These are phyloP conservation scores for Quambalaria eucalypti DNA, from an alignment of 1,284 basidiomycete species.

Conservation along the genomic window DNA sequence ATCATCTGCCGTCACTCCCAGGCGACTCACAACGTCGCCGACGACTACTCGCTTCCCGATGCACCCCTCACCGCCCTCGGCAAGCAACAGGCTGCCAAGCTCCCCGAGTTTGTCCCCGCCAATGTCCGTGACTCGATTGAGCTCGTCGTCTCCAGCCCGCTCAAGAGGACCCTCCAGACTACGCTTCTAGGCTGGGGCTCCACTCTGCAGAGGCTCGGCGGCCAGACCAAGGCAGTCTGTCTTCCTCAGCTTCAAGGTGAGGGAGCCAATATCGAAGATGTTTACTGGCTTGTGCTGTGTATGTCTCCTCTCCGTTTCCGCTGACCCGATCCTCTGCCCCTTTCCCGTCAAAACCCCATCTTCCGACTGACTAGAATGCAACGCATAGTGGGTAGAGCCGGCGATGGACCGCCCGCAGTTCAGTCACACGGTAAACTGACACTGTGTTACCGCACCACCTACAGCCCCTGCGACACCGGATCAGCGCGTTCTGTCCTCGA, in stretches of 20 bases:
- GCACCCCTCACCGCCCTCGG: conserved; percentile 42
- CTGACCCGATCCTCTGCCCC: too few species aligned
- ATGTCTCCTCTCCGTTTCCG: not conserved
- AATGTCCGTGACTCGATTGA: conserved; percentile 27
- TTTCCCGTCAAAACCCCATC: too few species aligned
- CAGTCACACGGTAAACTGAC: too few species aligned
- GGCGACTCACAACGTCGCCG: conserved; percentile 19
- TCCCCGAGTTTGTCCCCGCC: conserved; percentile 20
- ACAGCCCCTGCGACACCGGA: conserved; percentile 41
- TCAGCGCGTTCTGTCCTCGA: conserved; percentile 35
- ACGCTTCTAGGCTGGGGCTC: conserved; percentile 38
- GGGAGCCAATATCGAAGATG: not conserved
- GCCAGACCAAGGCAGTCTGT: conserved; percentile 23
- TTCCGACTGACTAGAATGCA: too few species aligned
- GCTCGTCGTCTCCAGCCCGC: conserved; percentile 32
- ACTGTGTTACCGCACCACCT: too few species aligned
- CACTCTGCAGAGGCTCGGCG: conserved; percentile 35
- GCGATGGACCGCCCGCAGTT: too few species aligned
- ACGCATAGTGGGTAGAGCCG: not conserved
- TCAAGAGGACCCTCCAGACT: conserved; percentile 42
- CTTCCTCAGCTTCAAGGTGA: conserved; percentile 40
- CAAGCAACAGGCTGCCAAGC: conserved; percentile 32
- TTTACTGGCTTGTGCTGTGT: not conserved
- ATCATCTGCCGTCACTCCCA: conserved; percentile 15
- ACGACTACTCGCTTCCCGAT: conserved; percentile 28